These are phyloP conservation scores for Neurospora cerealis DNA, from an alignment of 495 filamentous ascomycete genomes.

Conservation along the genomic window DNA sequence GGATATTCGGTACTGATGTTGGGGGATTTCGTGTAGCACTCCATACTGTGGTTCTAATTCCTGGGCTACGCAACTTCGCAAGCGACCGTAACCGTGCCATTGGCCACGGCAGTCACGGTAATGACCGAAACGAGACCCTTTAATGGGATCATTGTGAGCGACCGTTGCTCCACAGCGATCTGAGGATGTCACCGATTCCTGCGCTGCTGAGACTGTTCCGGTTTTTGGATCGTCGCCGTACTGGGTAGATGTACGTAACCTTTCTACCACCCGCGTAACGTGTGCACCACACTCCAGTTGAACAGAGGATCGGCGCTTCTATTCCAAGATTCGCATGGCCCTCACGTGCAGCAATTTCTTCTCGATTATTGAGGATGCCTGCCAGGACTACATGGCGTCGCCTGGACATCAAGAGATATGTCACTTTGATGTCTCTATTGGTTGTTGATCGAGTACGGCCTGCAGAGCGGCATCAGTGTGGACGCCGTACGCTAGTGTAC, in stretches of 20 bases:
- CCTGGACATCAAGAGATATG: background rate
- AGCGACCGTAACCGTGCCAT: conserved; percentile 18
- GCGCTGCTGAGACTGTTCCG: conserved; percentile 3
- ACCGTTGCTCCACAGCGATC: conserved; percentile 8
- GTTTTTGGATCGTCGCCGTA: conserved; percentile 3
- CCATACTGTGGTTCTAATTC: background rate
- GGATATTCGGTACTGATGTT: background rate
- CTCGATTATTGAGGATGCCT: background rate
- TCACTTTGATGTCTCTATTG: background rate
- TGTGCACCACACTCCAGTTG: background rate
- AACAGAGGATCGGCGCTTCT: conserved; percentile 8
- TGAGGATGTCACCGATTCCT: conserved; percentile 2
- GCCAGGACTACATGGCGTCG: background rate
- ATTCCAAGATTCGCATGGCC: background rate
- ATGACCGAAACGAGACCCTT: conserved; percentile 9
- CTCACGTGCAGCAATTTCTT: background rate
- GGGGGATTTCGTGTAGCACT: conserved; percentile 2
- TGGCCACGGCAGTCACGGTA: background rate
- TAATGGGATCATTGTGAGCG: background rate
- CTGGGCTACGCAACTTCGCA: background rate
- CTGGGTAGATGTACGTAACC: conserved; percentile 2
- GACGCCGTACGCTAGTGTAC: background rate
- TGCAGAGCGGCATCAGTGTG: background rate
- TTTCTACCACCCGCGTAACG: background rate
- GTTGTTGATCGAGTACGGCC: background rate